Evolutionary conservation across 352 stramenopile species (phyloP), one percentile per base, ranked within the genome.

Genomic region (Peronosclerospora sorghi): DNA sequence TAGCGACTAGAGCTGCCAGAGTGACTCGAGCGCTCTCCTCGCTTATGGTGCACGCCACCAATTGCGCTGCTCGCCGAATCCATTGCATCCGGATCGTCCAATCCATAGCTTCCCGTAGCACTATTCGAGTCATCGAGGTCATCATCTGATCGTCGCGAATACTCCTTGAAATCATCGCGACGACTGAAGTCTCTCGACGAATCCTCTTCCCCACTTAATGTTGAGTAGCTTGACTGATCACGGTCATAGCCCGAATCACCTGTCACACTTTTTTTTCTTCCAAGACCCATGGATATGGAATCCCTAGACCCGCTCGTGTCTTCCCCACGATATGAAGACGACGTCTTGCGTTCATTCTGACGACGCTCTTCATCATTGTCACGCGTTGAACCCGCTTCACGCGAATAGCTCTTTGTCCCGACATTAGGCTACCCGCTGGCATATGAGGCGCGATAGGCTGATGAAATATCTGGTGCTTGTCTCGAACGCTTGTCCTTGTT

Each of bases 361-460:
- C 42, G 32, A 41, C 42, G 36, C 38, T 56, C 32, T 19, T 47
- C 38, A 17, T 40, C 28, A 10, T 47, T 39, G 6, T 43, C 41
- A 27, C 32, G 14, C 8, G 32, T 34, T 9, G n/a, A 35, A 10
- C 17, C 20, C 15, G 26, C 23, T 14, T 45, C 54, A 41, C 54
- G 54, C 18, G 54, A 62, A 35, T 46, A 62, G 34, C 42, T 57
- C 24, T 48, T 51, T 7, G 42, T 58, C 8, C 48, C 54, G 8
- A 49, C 29, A 32, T 54, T 41, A 35, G 41, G 32, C 3, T 50
- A 36, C 2, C 34, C 54, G 35, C 54, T 27, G 18, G 48, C 15
- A 38, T 55, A 42, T 5, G 48, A 52, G 3, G 54, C 54, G 23
- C 54, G 48, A 19, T 58, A 48, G 2, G 37, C 42, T 27, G 48